Conservation (phyloP, 177 flowering plant genomes). For the Vitis hybrid region DNA sequence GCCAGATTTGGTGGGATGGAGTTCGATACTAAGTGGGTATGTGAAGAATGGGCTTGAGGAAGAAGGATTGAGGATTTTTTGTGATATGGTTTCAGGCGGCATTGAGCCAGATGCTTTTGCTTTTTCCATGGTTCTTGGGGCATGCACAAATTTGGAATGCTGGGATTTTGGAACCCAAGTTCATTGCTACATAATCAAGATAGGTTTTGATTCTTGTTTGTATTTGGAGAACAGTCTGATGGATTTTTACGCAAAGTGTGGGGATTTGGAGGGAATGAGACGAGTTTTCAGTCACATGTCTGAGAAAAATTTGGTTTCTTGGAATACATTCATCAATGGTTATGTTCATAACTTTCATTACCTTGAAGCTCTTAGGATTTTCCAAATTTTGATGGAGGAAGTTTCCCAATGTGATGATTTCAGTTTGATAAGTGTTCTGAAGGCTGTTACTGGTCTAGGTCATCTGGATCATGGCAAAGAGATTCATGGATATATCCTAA, state of each 20-base stretch:
- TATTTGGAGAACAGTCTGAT: conserved; percentile 29
- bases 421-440: conserved; percentile 25
- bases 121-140: conserved; percentile 23
- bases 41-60: conserved; percentile 26
- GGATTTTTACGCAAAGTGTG: conserved; percentile 35
- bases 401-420: conserved; percentile 23
- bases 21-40: conserved; percentile 32
- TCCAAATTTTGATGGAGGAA: conserved; percentile 20
- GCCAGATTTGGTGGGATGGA: conserved; percentile 34
- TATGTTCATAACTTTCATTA: conserved; percentile 19
- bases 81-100: conserved; percentile 19
- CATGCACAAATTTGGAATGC: conserved; percentile 22
- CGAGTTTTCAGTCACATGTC: conserved; percentile 24
- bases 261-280: conserved; percentile 22
- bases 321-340: conserved; percentile 32
- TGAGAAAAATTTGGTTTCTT: conserved; percentile 32
- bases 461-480: conserved; percentile 26
- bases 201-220: conserved; percentile 21
- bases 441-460: conserved; percentile 24
- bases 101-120: conserved; percentile 23
- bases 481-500: conserved; percentile 33
- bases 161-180: conserved; percentile 27
- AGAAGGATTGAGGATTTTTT: conserved; percentile 27
- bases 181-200: conserved; percentile 29
- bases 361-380: conserved; percentile 24